These are phyloP conservation scores for Cicer chorassanicum DNA, from an alignment of 306 rosid genomes.

Conservation along the genomic window DNA sequence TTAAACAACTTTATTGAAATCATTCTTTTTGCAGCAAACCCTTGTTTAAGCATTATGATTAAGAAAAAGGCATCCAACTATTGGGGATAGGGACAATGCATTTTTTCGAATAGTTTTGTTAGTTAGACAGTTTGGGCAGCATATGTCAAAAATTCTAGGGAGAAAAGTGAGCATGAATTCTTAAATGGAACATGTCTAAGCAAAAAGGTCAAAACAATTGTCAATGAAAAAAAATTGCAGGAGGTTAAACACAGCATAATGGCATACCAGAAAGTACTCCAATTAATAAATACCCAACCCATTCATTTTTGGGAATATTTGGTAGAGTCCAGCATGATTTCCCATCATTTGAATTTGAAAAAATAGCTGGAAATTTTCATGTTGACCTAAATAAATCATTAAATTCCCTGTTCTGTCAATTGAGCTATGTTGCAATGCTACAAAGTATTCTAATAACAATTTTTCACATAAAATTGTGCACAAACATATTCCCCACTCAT, in stretches of 20 bases:
- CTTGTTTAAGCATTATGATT: not conserved
- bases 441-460: not conserved
- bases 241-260: not conserved
- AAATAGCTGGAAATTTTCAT: not conserved
- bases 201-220: not conserved
- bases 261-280: not conserved
- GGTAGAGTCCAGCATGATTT: not conserved
- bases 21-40: slow-evolving; percentile 11
- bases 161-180: not conserved
- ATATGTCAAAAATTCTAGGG: not conserved
- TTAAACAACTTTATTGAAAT: not conserved
- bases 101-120: not conserved
- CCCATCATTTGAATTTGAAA: slow-evolving; percentile 16
- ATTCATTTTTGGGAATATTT: slow-evolving; percentile 18
- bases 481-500: not conserved
- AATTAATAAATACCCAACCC: not conserved
- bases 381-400: slow-evolving; percentile 1
- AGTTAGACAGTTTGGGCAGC: not conserved
- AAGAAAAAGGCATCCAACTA: not conserved
- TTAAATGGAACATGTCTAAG: not conserved
- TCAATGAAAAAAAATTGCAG: not conserved
- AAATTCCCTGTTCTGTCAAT: slow-evolving; percentile 12
- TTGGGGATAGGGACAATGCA: not conserved
- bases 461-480: slow-evolving; percentile 18
- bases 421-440: slow-evolving; percentile 5